Percentiles rank a stretch among this genome's conserved stretches.
Conservation (phyloP, 768 basidiomycete genomes). For the Agaricus sinodeliciosus region DNA sequence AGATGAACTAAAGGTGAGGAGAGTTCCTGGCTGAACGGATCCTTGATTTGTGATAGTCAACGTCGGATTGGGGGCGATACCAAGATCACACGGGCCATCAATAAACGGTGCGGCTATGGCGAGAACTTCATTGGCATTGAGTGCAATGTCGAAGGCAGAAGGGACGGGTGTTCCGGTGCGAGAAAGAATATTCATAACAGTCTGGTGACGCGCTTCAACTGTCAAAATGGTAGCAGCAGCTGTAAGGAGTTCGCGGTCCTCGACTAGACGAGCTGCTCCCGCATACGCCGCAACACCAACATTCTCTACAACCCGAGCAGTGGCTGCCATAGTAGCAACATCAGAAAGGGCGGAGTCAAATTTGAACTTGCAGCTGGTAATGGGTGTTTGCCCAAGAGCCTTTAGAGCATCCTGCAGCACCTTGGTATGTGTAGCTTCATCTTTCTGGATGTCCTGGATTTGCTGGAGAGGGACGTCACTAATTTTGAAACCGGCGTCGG, state of each 20-base stretch:
- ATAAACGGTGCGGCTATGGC: constrained; percentile 66
- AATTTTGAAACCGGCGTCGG: constrained; percentile 54
- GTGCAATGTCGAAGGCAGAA: constrained; percentile 62
- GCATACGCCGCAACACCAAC: constrained; percentile 75
- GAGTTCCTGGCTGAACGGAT: constrained; percentile 48
- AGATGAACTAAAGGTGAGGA: constrained; percentile 51
- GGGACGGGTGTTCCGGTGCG: constrained; percentile 54
- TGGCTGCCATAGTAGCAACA: constrained; percentile 62
- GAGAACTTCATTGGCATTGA: constrained; percentile 66
- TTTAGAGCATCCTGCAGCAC: constrained; percentile 47
- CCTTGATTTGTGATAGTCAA: constrained; percentile 61
- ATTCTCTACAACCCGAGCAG: constrained; percentile 70
- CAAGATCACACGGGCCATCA: constrained; percentile 54
- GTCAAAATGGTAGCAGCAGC: constrained; percentile 72
- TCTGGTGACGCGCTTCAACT: constrained; percentile 80
- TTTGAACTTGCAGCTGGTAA: constrained; percentile 60
- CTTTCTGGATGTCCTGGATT: constrained; percentile 49
- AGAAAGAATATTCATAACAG: constrained; percentile 65
- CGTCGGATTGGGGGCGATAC: constrained; percentile 52
- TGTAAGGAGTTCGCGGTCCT: constrained; percentile 52
- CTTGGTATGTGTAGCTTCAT: constrained; percentile 55
- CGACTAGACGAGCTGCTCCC: constrained; percentile 59
- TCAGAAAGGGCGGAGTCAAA: constrained; percentile 57
- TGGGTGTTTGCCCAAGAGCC: constrained; percentile 46
- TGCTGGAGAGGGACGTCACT: constrained; percentile 52